These are phyloP conservation scores for Paxillus ammoniavirescens DNA, from an alignment of 768 basidiomycete genomes.

Conservation along the genomic window DNA sequence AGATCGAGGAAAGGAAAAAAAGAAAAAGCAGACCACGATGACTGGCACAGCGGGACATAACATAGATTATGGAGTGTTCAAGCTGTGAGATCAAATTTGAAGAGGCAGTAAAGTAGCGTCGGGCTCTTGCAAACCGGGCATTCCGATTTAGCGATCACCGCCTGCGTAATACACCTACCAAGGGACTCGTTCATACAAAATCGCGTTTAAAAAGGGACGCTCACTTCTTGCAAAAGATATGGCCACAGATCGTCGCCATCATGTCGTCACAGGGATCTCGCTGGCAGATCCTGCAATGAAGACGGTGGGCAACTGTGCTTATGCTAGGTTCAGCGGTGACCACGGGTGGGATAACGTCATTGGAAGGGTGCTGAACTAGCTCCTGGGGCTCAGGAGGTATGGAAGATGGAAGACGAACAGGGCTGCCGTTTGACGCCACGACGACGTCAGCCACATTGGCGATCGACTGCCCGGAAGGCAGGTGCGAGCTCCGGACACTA, in stretches of 20 bases:
- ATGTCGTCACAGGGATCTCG: constrained; percentile 44
- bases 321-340: background rate
- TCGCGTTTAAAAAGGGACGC: constrained; percentile 13
- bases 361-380: background rate
- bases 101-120: constrained; percentile 47
- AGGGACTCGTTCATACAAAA: background rate
- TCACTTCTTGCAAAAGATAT: constrained; percentile 53
- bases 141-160: constrained; percentile 38
- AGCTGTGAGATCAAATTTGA: constrained; percentile 38
- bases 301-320: constrained; percentile 6
- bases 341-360: background rate
- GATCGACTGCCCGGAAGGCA: constrained; percentile 5
- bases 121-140: constrained; percentile 33
- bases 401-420: background rate
- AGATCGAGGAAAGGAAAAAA: too few species aligned
- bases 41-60: background rate
- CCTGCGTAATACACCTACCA: constrained; percentile 48
- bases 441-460: constrained; percentile 7
- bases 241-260: constrained; percentile 58
- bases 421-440: background rate
- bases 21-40: too few species aligned
- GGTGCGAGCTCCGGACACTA: background rate
- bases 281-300: constrained; percentile 47
- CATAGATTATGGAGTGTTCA: background rate
- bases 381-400: constrained; percentile 7